Percentiles rank a stretch among this genome's conserved stretches.
Conservation (phyloP, 1,284 basidiomycete genomes). For the Apiotrichum siamense region DNA sequence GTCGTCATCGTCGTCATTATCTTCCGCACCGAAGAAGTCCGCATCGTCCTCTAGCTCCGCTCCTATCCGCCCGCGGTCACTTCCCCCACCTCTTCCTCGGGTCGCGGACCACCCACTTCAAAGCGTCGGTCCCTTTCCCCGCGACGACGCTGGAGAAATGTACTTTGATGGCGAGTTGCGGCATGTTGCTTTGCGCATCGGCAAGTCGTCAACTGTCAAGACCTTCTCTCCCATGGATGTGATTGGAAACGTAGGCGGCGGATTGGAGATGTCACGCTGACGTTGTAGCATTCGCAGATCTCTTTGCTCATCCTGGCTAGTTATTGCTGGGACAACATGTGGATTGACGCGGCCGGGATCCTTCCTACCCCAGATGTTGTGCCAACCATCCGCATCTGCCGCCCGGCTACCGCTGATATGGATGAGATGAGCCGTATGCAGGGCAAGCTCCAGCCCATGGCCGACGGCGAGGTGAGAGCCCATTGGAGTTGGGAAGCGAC, state of each 20-base stretch:
- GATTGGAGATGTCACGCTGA: fast-evolving
- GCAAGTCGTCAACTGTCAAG: conserved; percentile 12
- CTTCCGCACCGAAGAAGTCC: background rate
- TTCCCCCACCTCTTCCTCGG: background rate
- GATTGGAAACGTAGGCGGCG: conserved; percentile 31
- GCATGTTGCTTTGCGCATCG: conserved; percentile 28
- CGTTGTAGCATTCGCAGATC: conserved; percentile 32
- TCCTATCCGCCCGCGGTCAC: background rate
- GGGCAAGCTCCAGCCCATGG: conserved; percentile 32
- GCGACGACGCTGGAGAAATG: conserved; percentile 41
- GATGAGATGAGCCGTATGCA: conserved; percentile 4
- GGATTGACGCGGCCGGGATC: conserved; percentile 26
- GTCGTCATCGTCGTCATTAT: background rate
- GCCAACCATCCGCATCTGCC: conserved; percentile 30
- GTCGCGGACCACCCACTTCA: conserved; percentile 30
- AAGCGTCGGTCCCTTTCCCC: conserved; percentile 22
- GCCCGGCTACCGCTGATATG: background rate
- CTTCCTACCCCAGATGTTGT: conserved; percentile 24
- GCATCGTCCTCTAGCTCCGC: background rate
- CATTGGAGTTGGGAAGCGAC: too few species aligned
- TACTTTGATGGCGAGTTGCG: conserved; percentile 40
- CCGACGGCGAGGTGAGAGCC: conserved; percentile 31
- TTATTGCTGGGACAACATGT: conserved; percentile 36
- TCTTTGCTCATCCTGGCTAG: conserved; percentile 32
- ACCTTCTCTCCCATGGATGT: conserved; percentile 29